Percentiles rank a stretch among this genome's conserved stretches.
These are phyloP conservation scores for Plasmodium adleri DNA, from an alignment of 169 alveolate species.

Conservation along the genomic window DNA sequence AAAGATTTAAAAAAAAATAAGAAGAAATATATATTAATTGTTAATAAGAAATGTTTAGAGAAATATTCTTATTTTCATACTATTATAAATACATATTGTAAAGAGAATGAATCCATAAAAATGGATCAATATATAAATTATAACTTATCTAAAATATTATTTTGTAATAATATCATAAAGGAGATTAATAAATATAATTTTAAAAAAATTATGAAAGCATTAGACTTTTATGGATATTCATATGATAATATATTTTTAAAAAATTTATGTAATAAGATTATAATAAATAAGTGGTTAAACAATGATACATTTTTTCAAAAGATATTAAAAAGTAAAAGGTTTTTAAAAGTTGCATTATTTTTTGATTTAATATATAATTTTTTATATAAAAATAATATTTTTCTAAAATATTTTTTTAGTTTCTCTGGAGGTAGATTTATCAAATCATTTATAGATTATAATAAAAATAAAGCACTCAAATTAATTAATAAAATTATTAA, in stretches of 20 bases:
- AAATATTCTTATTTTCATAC: constrained; percentile 56
- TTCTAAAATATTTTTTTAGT: constrained; percentile 36
- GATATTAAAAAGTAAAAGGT: constrained; percentile 21
- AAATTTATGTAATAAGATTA: constrained; percentile 47
- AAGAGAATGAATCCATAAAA: constrained; percentile 11
- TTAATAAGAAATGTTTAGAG: constrained; percentile 38
- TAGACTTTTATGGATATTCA: constrained; percentile 61
- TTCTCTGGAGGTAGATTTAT: constrained; percentile 43
- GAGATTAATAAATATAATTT: constrained; percentile 32
- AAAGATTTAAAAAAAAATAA: constrained; percentile 34
- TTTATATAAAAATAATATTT: constrained; percentile 20
- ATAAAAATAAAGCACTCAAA: constrained; percentile 44
- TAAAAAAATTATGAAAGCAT: constrained; percentile 43
- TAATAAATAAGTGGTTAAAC: constrained; percentile 44
- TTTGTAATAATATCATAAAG: constrained; percentile 35
- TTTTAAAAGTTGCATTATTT: constrained; percentile 30
- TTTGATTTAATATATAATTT: constrained; percentile 43
- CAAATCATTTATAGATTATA: constrained; percentile 22
- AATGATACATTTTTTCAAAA: constrained; percentile 25
- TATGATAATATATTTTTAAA: constrained; percentile 62
- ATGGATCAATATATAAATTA: constrained; percentile 31
- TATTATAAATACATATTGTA: constrained; percentile 43
- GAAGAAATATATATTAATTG: constrained; percentile 34
- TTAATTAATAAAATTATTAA: constrained; percentile 36
- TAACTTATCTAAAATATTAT: constrained; percentile 39